Evolutionary conservation across 768 basidiomycete genomes (phyloP), one percentile per base, ranked within the genome.

Genomic region (Phallus indusiatus): DNA sequence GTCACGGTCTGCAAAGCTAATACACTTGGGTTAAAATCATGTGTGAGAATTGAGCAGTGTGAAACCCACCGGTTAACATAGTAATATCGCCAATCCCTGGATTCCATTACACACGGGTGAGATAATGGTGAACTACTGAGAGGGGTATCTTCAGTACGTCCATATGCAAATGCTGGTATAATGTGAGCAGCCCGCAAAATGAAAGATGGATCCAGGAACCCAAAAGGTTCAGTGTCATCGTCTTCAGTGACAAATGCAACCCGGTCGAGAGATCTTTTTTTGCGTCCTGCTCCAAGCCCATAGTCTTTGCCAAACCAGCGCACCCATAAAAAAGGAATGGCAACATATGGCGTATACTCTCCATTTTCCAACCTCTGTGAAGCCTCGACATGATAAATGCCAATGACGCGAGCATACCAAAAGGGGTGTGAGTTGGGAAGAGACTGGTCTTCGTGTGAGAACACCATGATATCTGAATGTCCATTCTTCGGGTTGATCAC

Each of bases 1-100:
- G 50, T 71, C 70, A 0, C 65, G 57, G 52, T 71, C 70, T 12
- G 62, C 64, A 58, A 70, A 69, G 34, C 70, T 71, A 34, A 6
- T 55, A n/a, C 20, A 42, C 12, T 37, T n/a, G 18, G 17, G 28
- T 20, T 53, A 5, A 28, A 22, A 53, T 53, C 8, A 8, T 9
- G 14, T 53, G 5, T 20, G 17, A 20, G n/a, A 20, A n/a, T 50
- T 8, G 12, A 53, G 18, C 14, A 47, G 22, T 16, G 8, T n/a
- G n/a, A 6, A 12, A 62, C 65, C 47, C 53, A 70, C 69, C 65
- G 61, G 48, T 62, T 63, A 0, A 71, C 65, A 60, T 70, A 67
- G 36, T 68, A 66, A 17, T 36, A 57, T 14, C 47, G n/a, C 33
- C 55, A 67, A 34, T 68, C 67, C 18, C 58, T 62, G 9, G 66